Base-by-base conservation (phyloP, 306 rosid genomes). In the Inga laurina region DNA sequence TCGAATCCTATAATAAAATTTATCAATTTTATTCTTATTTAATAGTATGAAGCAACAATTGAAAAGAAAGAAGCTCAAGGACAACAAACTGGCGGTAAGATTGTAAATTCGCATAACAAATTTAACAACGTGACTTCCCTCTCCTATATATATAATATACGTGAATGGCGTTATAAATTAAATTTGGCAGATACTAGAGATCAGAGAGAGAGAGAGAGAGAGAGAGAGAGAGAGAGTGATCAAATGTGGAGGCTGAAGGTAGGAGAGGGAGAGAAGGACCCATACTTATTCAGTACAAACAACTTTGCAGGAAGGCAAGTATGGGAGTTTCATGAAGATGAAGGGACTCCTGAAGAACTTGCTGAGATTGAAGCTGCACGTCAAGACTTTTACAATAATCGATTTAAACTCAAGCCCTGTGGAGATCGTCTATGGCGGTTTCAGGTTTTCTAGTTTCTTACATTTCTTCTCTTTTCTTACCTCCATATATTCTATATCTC, bases 171-270 rank as follows among this genome's bases (percentile, higher is more conserved):
- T 57, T 57, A 57, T 57, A 22, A 57, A 10, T 9, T n/a, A 57
- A n/a, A n/a, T 14, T 51, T 16, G 56, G 18, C 1, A 18, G 9
- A 48, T 13, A 14, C 12, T 8, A 24, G 34, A 59, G 5, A 59
- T 52, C 22, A 8, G 0, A 51, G 57, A 51, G 57, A 51, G 57
- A 18, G 59, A 52, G 59, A 52, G 59, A 52, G 59, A 16, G 24
- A 21, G 27, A 18, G 59, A 52, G 59, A 52, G 59, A 52, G 59
- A 16, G 24, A 21, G 27, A 56, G 11, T n/a, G 65, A 57, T 21
- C 16, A 18, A 45, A 87, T 89, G 94, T 91, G 92, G 94, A 86
- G 82, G 76, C 52, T 91, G 80, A 91, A 89, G 90, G 66, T 89
- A 59, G 94, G 67, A 78, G 88, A 85, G 0, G 90, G 92, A 12